These are phyloP conservation scores for Trichosanthes cucumerina DNA, from an alignment of 306 rosid genomes.

Conservation along the genomic window DNA sequence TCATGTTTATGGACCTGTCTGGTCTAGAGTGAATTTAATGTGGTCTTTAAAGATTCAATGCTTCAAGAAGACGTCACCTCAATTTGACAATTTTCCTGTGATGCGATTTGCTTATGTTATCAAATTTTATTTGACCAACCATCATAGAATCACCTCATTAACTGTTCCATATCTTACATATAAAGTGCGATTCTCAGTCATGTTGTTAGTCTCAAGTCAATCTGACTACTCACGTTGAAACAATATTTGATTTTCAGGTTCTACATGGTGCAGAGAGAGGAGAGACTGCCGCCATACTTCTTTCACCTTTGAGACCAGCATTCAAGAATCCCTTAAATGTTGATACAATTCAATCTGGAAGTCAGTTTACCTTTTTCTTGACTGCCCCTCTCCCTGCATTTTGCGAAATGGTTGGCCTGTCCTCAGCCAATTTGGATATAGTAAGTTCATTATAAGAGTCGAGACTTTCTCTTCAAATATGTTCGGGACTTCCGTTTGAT, in stretches of 20 bases:
- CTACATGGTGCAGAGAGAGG: slow-evolving; percentile 90
- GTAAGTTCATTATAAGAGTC: slow-evolving; percentile 36
- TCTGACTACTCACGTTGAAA: not conserved
- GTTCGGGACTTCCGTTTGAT: slow-evolving; percentile 12
- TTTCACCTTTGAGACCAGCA: slow-evolving; percentile 70
- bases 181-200: not conserved
- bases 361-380: slow-evolving; percentile 92
- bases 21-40: not conserved
- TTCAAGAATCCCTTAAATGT: slow-evolving; percentile 52
- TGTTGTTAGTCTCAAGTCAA: not conserved
- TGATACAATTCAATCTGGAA: slow-evolving; percentile 46
- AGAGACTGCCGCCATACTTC: slow-evolving; percentile 74
- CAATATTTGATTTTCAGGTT: slow-evolving; percentile 43
- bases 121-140: not conserved
- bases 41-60: not conserved
- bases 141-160: not conserved
- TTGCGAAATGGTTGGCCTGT: slow-evolving; percentile 72
- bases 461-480: not conserved
- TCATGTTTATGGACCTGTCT: slow-evolving; percentile 4
- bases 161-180: not conserved
- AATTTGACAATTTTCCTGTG: not conserved
- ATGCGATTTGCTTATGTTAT: not conserved
- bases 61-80: not conserved
- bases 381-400: slow-evolving; percentile 86
- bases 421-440: slow-evolving; percentile 30